Evolutionary conservation across 2,329 filamentous ascomycete species (phyloP).

Genomic region (Fusarium acutatum): DNA sequence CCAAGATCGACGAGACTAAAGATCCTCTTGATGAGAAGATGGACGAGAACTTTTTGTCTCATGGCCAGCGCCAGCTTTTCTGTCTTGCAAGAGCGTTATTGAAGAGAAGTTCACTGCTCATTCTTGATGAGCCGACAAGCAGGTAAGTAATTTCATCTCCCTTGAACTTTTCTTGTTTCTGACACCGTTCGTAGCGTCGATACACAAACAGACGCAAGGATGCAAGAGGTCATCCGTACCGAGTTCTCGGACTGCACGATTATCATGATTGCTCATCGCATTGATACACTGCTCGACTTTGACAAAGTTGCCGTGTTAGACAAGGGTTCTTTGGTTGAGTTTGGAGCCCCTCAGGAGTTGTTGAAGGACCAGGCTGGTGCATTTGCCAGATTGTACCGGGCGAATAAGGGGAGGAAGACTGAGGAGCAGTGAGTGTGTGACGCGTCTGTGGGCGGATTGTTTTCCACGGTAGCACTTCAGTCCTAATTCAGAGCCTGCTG

Average conservation of each 20-base stretch:
- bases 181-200: constrained; percentile 38
- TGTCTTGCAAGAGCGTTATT: constrained; percentile 45
- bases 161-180: neutral
- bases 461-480: neutral
- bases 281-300: constrained; percentile 47
- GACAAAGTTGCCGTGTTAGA: constrained; percentile 46
- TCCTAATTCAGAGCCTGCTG: neutral
- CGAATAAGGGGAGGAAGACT: constrained; percentile 33
- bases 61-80: constrained; percentile 46
- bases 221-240: constrained; percentile 43
- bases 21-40: constrained; percentile 46
- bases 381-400: constrained; percentile 38
- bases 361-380: constrained; percentile 27
- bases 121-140: constrained; percentile 53
- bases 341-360: constrained; percentile 39
- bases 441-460: neutral
- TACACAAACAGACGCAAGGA: constrained; percentile 41
- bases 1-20: constrained; percentile 46
- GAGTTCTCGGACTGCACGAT: constrained; percentile 45
- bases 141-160: constrained; percentile 29
- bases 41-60: constrained; percentile 48
- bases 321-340: constrained; percentile 41
- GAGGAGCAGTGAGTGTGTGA: neutral
- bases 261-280: constrained; percentile 48
- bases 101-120: constrained; percentile 39